A percentile compares a stretch with the other conserved stretches of the same genome.
Conservation (phyloP, 169 alveolate species). For the Besnoitia besnoiti region DNA sequence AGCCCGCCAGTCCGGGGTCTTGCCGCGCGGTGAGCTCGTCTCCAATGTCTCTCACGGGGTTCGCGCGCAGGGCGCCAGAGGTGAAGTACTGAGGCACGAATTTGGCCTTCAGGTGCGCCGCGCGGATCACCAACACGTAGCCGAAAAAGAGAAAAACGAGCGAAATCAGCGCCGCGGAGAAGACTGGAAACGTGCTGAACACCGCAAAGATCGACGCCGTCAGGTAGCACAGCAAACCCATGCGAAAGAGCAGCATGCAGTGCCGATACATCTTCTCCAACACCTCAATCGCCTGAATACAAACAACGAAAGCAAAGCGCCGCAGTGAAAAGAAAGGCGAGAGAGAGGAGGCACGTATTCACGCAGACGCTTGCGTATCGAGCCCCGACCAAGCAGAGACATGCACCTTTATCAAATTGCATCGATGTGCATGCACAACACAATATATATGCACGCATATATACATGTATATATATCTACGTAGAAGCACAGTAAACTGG, state of each 20-base stretch:
- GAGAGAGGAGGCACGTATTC: not conserved
- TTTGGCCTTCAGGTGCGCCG: not conserved
- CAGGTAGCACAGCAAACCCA: conserved; percentile 51
- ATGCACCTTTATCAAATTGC: not conserved
- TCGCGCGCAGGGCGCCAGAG: conserved; percentile 27
- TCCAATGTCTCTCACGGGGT: conserved; percentile 48
- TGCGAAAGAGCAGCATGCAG: conserved; percentile 17
- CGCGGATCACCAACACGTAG: not conserved
- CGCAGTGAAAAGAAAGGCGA: not conserved
- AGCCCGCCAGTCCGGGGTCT: conserved; percentile 39
- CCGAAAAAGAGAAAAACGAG: not conserved
- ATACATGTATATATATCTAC: not conserved
- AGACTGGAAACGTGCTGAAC: conserved; percentile 18
- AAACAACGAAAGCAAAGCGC: not conserved
- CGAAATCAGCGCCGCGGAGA: conserved; percentile 4
- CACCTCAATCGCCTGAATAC: conserved; percentile 31
- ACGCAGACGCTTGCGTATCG: too few relatives aligned
- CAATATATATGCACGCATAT: not conserved
- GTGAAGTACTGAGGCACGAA: conserved; percentile 40
- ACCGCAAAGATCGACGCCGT: conserved; percentile 44
- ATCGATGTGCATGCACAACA: not conserved
- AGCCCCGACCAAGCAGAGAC: too few relatives aligned
- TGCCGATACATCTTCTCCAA: conserved; percentile 46
- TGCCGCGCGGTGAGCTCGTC: not conserved
- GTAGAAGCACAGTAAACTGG: too few relatives aligned